A percentile compares a stretch with the other conserved stretches of the same genome.
phyloP scores from a whole-genome alignment of 1,284 basidiomycete genomes.

The Ceratobasidium sp. region DNA sequence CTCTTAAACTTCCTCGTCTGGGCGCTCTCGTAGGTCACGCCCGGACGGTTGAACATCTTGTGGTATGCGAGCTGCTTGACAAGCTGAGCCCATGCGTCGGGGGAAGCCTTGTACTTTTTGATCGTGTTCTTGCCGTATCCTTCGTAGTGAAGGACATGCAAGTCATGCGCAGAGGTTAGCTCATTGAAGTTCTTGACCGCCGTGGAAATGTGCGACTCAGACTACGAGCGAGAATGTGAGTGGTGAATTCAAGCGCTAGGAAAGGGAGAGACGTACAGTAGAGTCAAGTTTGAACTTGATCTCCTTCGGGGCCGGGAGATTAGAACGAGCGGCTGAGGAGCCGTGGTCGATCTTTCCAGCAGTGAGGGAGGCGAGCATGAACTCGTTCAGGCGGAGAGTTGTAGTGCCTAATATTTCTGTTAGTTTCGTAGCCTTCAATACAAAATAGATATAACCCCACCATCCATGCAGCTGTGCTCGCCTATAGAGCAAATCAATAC shows the following conservation, averaged over 20 bases:
- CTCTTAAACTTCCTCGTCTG: conserved; percentile 94
- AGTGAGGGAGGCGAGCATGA: conserved; percentile 82
- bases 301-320: conserved; percentile 70
- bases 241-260: neutral
- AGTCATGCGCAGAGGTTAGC: conserved; percentile 82
- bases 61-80: conserved; percentile 96
- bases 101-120: conserved; percentile 80
- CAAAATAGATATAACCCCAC: neutral
- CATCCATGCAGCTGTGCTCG: conserved; percentile 86
- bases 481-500: conserved; percentile 39
- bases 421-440: neutral
- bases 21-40: conserved; percentile 91
- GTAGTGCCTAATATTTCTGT: conserved; percentile 75
- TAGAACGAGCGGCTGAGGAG: conserved; percentile 58
- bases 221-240: conserved; percentile 51
- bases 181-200: conserved; percentile 77
- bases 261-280: conserved; percentile 49
- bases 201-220: conserved; percentile 64
- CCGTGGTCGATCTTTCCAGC: conserved; percentile 82
- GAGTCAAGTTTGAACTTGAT: conserved; percentile 78
- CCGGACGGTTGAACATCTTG: conserved; percentile 81
- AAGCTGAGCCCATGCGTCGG: conserved; percentile 95
- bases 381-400: conserved; percentile 95
- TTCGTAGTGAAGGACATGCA: conserved; percentile 82
- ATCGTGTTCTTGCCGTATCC: conserved; percentile 92